Evolutionary conservation across 768 basidiomycete genomes (phyloP).

Genomic region (Podaxis sp.): DNA sequence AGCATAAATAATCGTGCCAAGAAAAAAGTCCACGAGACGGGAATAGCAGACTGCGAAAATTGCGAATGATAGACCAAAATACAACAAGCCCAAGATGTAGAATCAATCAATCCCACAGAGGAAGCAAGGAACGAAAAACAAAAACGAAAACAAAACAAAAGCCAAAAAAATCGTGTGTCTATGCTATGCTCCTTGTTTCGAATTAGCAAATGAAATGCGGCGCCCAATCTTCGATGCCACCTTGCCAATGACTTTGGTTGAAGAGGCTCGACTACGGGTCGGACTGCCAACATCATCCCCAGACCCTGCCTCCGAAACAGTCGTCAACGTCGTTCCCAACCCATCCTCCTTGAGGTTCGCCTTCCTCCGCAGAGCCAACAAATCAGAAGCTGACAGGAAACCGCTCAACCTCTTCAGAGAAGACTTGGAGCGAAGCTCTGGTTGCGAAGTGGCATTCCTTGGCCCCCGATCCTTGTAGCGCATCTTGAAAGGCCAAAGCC

Average conservation of each 20-base stretch:
- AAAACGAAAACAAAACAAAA: background rate
- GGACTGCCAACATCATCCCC: background rate
- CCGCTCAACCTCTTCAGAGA: conserved; percentile 8
- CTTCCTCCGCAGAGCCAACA: conserved; percentile 1
- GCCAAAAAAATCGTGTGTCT: background rate
- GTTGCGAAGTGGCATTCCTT: background rate
- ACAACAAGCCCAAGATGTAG: background rate
- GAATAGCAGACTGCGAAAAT: background rate
- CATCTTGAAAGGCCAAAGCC: conserved; percentile 3
- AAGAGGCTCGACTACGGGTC: background rate
- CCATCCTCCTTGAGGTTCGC: background rate
- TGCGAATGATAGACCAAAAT: background rate
- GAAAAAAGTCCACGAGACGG: background rate
- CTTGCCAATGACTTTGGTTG: background rate
- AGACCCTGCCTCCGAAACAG: background rate
- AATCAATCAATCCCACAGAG: background rate
- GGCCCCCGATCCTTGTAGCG: background rate
- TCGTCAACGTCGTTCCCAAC: background rate
- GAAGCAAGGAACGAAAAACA: background rate
- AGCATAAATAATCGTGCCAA: background rate
- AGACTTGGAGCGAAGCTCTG: background rate
- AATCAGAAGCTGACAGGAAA: conserved; percentile 1
- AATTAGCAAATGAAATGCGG: conserved; percentile 6
- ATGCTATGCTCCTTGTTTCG: background rate
- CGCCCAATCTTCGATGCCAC: background rate